These are phyloP conservation scores for Nemania diffusa DNA, from an alignment of 2,329 filamentous ascomycete species.

Conservation along the genomic window DNA sequence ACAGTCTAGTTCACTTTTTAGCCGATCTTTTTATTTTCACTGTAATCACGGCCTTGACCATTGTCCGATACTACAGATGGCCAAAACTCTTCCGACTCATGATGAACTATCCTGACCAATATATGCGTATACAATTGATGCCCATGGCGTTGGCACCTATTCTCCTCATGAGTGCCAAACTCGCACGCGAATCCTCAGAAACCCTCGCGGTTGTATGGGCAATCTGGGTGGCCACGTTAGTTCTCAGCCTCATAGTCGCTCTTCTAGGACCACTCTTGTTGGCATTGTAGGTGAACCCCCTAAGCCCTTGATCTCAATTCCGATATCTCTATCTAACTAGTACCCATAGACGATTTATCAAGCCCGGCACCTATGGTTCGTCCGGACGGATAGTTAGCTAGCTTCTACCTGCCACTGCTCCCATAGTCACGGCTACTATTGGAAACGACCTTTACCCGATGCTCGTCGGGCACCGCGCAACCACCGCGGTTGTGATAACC, in stretches of 20 bases:
- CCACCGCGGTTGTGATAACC: no score
- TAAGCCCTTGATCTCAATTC: neutral
- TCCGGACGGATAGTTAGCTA: neutral
- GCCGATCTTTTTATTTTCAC: neutral
- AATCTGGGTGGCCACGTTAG: neutral
- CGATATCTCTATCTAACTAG: neutral
- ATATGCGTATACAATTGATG: neutral
- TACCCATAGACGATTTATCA: no score
- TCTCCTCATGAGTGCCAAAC: neutral
- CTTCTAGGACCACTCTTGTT: neutral
- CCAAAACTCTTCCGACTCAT: neutral
- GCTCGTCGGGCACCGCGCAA: no score
- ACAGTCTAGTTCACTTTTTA: neutral
- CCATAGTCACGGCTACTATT: neutral
- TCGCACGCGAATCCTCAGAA: rapidly evolving
- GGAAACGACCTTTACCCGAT: constrained; percentile 7
- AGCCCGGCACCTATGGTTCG: no score
- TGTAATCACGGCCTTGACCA: neutral
- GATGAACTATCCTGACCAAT: neutral
- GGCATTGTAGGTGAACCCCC: neutral
- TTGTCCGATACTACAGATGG: neutral
- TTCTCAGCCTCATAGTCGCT: neutral
- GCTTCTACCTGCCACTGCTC: neutral
- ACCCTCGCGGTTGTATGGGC: neutral
- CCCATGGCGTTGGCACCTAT: constrained; percentile 9